Percentiles rank a stretch among this genome's conserved stretches.
Conservation (phyloP, 495 filamentous ascomycete species). For the Hypomontagnella submonticulosa region DNA sequence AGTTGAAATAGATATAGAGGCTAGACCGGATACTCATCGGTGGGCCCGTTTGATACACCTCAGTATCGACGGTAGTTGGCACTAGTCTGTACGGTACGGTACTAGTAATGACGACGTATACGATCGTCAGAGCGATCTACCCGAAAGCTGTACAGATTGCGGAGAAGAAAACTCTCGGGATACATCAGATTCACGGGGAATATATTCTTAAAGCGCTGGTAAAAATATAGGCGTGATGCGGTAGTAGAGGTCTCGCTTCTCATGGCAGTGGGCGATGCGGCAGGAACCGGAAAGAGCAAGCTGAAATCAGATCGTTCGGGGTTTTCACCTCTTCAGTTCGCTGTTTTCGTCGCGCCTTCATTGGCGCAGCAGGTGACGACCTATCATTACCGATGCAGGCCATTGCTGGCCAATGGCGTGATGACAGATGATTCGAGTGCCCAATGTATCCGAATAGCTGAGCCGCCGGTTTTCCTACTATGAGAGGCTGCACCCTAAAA, state of each 20-base stretch:
- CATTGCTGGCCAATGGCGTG: constrained; percentile 32
- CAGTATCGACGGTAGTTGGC: constrained; percentile 8
- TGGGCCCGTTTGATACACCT: constrained; percentile 1
- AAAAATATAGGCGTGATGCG: constrained; percentile 15
- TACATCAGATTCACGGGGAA: constrained; percentile 1
- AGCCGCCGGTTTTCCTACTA: constrained; percentile 29
- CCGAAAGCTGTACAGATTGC: neutral
- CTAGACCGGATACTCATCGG: constrained; percentile 21
- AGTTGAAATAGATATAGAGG: constrained; percentile 22
- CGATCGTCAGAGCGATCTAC: constrained; percentile 1
- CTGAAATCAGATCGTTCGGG: constrained; percentile 38
- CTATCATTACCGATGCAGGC: constrained; percentile 39
- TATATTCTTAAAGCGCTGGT: constrained; percentile 7
- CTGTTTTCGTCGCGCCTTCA: constrained; percentile 37
- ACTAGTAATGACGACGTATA: constrained; percentile 17
- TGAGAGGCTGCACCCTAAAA: constrained; percentile 30
- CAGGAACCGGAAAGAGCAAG: constrained; percentile 36
- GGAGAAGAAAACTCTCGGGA: constrained; percentile 3
- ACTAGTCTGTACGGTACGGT: constrained; percentile 20
- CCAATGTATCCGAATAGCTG: constrained; percentile 38
- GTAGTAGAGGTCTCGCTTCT: constrained; percentile 10
- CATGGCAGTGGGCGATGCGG: constrained; percentile 26
- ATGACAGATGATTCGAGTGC: constrained; percentile 41
- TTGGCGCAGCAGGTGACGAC: constrained; percentile 41
- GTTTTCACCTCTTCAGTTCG: constrained; percentile 35